Base-by-base conservation (phyloP, 2,329 filamentous ascomycete species). In the Alternaria metachromatica region DNA sequence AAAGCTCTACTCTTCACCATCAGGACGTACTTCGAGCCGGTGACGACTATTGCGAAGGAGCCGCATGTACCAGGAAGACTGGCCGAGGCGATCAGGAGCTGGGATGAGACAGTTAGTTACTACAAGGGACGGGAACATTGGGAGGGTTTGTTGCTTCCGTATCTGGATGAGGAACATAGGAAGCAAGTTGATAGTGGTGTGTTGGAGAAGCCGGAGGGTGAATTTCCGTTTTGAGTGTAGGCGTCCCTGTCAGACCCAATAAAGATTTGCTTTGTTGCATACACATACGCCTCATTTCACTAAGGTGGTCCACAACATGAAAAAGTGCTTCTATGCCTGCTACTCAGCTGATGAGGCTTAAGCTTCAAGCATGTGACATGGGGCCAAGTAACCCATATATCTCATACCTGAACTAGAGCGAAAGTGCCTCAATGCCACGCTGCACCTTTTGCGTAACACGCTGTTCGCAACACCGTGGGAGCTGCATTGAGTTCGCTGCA, bases 1-100 rank as follows among this genome's bases (percentile, higher is more conserved):
- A 49, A 57, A 15, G 44, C 55, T 25, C 20, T 57, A 2, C 55
- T 57, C 7, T 57, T 57, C 18, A 57, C 44, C 5, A 49, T 57
- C 21, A 21, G 44, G 4, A 57, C 55, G 9, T 57, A 57, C 28
- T 57, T 57, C 25, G 55, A 57, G 55, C 55, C 55, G 8, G 55
- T 49, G 2, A 57, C 44, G 6, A 57, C 55, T 1, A 57, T 57
- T 12, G 55, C n/a, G 15, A 57, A 49, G 26, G 55, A 57, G n/a
- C 55, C 55, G 8, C 55, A 57, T 49, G 44, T 57, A 11, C 57
- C 49, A 18, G 57, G 49, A 25, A 26, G 37, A 54, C 15, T 59
- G 57, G 28, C 25, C 7, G 48, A 59, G 15, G 49, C 41, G 18
- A 54, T 55, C 5, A 21, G 49, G 7, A 26, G 51, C 20, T 59